Percentiles rank a stretch among this genome's conserved stretches.
Evolutionary conservation across 169 alveolate genomes (phyloP).

Genomic region (Plasmodium relictum): DNA sequence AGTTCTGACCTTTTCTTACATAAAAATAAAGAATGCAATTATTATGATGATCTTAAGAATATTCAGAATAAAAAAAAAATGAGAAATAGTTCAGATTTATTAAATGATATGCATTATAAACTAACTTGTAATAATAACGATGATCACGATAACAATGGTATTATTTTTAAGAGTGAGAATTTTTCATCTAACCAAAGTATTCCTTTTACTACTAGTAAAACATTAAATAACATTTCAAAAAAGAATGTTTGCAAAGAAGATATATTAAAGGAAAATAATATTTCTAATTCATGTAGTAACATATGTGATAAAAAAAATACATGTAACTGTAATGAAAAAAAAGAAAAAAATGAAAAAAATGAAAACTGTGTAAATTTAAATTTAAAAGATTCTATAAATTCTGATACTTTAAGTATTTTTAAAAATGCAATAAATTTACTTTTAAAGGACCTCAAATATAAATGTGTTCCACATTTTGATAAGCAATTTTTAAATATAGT

Average conservation of each 20-base stretch:
- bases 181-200: neutral
- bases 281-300: neutral
- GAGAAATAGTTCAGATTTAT: neutral
- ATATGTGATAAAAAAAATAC: neutral
- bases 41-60: neutral
- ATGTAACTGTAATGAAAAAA: neutral
- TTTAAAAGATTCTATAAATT: conserved; percentile 35
- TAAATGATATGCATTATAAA: neutral
- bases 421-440: conserved; percentile 70
- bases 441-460: conserved; percentile 48
- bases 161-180: neutral
- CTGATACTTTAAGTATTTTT: conserved; percentile 50
- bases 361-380: conserved; percentile 18
- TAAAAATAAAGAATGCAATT: neutral
- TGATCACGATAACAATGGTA: neutral
- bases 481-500: conserved; percentile 44
- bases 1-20: neutral
- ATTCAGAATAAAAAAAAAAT: neutral
- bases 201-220: neutral
- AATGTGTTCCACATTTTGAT: conserved; percentile 62
- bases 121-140: neutral
- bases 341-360: conserved; percentile 7
- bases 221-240: conserved; percentile 4
- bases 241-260: neutral
- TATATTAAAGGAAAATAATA: neutral